Conservation (phyloP, 768 basidiomycete genomes). For the Sistotremastrum niveocremeum region DNA sequence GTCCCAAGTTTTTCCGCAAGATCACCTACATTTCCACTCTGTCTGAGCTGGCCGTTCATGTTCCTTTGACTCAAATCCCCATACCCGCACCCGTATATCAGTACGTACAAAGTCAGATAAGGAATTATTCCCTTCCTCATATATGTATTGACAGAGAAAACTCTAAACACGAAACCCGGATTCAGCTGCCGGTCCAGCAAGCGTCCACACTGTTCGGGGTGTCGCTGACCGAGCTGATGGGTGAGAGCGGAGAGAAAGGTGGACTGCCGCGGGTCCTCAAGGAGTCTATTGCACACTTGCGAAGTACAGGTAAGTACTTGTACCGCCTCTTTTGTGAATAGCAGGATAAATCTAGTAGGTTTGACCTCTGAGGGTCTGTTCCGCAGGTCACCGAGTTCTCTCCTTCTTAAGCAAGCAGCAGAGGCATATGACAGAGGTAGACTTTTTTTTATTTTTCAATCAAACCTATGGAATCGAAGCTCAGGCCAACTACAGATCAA, state of each 20-base stretch:
- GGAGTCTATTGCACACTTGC: constrained; percentile 60
- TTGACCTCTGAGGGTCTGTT: constrained; percentile 70
- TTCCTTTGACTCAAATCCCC: constrained; percentile 81
- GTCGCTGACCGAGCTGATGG: constrained; percentile 74
- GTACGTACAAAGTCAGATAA: constrained; percentile 29
- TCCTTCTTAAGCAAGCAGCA: constrained; percentile 56
- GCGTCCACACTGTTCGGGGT: constrained; percentile 65
- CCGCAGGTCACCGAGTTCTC: constrained; percentile 64
- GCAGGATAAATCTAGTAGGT: constrained; percentile 16
- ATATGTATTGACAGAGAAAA: constrained; percentile 47
- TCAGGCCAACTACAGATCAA: constrained; percentile 32
- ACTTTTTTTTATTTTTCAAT: neutral
- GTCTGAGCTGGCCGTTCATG: constrained; percentile 59
- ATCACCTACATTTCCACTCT: constrained; percentile 63
- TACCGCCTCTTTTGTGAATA: neutral
- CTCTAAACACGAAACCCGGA: constrained; percentile 55
- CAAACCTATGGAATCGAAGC: neutral
- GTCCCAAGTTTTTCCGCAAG: constrained; percentile 86
- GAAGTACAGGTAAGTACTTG: constrained; percentile 33
- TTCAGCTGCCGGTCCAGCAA: constrained; percentile 47
- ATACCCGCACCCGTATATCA: constrained; percentile 72
- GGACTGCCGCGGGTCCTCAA: constrained; percentile 70
- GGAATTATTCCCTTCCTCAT: neutral
- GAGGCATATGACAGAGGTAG: constrained; percentile 76
- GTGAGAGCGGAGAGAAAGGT: constrained; percentile 68